Conservation (phyloP, 352 stramenopile species). For the Thalassiosira oceanica region DNA sequence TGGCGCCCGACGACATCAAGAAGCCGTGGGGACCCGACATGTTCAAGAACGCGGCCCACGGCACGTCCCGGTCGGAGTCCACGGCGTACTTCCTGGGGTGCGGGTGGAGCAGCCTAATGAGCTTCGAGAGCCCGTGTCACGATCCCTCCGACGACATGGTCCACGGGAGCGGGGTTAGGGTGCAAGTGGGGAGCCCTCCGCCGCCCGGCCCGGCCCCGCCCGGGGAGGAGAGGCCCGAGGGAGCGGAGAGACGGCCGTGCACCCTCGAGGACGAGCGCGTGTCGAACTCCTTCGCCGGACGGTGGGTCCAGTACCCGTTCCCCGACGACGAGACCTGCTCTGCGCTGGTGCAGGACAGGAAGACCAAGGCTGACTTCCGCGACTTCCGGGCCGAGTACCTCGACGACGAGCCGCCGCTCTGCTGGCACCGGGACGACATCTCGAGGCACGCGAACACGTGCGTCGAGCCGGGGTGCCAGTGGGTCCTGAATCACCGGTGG, state of each 20-base stretch:
- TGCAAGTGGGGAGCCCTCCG: not conserved
- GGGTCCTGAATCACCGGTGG: slow-evolving; percentile 23
- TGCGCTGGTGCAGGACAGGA: slow-evolving; percentile 4
- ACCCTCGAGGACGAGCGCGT: slow-evolving; percentile 26
- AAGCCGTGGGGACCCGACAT: no score
- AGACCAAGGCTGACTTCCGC: no score
- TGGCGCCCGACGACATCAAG: no score
- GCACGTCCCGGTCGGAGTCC: slow-evolving; percentile 8
- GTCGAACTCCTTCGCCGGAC: slow-evolving; percentile 15
- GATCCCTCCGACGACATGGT: slow-evolving; percentile 37
- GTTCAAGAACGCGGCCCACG: no score
- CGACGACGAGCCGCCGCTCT: slow-evolving; percentile 23
- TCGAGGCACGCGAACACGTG: slow-evolving; percentile 20
- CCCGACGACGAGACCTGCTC: slow-evolving; percentile 18
- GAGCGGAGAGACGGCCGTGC: slow-evolving; percentile 18
- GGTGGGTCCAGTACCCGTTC: slow-evolving; percentile 38
- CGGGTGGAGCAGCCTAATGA: slow-evolving; percentile 36
- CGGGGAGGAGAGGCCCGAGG: not conserved
- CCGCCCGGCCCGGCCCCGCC: slow-evolving; percentile 5
- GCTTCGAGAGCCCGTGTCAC: slow-evolving; percentile 39
- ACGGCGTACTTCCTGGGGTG: slow-evolving; percentile 49
- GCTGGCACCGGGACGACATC: slow-evolving; percentile 51
- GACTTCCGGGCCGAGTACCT: no score
- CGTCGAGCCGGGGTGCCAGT: slow-evolving; percentile 26
- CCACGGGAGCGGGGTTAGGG: slow-evolving; percentile 21